Evolutionary conservation across 345 rosid genomes (phyloP).

Genomic region (Eucalyptus regnans): DNA sequence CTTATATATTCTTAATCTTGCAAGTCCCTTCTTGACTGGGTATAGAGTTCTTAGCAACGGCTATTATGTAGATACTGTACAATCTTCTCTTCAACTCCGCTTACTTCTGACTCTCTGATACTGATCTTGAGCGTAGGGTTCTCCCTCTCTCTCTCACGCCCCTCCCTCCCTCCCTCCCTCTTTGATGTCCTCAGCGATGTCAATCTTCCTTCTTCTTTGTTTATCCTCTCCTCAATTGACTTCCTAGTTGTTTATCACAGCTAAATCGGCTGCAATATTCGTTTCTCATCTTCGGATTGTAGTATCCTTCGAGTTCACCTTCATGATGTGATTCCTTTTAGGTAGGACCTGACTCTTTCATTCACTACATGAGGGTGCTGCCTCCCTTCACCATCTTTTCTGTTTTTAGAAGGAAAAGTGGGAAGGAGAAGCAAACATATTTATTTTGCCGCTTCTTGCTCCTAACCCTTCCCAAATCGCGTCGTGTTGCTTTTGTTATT

Average conservation of each 20-base stretch:
- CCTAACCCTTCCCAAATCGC: not conserved
- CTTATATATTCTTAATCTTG: not conserved
- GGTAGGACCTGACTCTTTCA: conserved; percentile 4
- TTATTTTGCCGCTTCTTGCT: conserved; percentile 6
- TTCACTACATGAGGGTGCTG: not conserved
- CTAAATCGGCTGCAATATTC: conserved; percentile 6
- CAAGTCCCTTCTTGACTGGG: conserved; percentile 7
- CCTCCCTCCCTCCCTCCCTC: not conserved
- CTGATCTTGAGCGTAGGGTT: not conserved
- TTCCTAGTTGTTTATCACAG: not conserved
- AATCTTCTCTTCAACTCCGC: not conserved
- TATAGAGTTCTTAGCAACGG: not conserved
- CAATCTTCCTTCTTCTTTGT: not conserved
- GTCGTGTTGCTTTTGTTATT: not conserved
- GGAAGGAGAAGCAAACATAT: conserved; percentile 24
- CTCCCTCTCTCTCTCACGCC: not conserved
- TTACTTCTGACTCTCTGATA: not conserved
- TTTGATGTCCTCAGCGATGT: not conserved
- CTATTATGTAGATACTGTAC: not conserved
- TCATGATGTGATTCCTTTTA: not conserved
- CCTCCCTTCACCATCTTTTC: conserved; percentile 37
- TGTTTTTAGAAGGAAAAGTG: conserved; percentile 55
- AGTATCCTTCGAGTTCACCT: not conserved
- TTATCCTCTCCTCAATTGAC: not conserved
- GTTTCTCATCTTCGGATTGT: not conserved